Evolutionary conservation across 2,329 filamentous ascomycete species (phyloP).

Genomic region (Botrytis squamosa): DNA sequence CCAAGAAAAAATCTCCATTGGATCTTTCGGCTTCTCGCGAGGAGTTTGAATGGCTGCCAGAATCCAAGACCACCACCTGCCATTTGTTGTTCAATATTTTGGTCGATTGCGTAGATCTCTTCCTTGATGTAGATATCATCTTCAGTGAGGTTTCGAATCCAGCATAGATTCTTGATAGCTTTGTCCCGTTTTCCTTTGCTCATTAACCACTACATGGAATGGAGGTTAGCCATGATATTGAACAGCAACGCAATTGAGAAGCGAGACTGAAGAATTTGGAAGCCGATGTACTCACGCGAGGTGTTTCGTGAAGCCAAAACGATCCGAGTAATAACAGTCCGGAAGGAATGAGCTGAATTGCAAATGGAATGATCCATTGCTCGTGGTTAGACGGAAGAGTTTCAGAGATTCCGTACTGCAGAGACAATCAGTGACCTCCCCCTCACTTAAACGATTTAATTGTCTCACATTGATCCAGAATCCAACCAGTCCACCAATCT

Average conservation of each 20-base stretch:
- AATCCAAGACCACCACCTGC: slow-evolving; percentile 68
- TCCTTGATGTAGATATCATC: slow-evolving; percentile 68
- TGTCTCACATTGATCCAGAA: slow-evolving; percentile 59
- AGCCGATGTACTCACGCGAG: slow-evolving; percentile 42
- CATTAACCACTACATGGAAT: slow-evolving; percentile 60
- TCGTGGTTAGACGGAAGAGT: slow-evolving; percentile 36
- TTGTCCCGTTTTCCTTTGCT: slow-evolving; percentile 58
- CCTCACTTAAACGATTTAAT: slow-evolving; percentile 39
- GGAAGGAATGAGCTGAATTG: slow-evolving; percentile 63
- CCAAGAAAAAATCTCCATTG: slow-evolving; percentile 15
- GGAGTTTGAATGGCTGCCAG: slow-evolving; percentile 63
- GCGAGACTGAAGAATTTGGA: too few relatives aligned
- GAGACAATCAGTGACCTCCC: slow-evolving; percentile 27
- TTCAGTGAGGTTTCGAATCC: slow-evolving; percentile 59
- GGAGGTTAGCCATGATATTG: not conserved
- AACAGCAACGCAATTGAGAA: not conserved
- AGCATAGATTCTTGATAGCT: slow-evolving; percentile 58
- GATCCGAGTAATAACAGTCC: slow-evolving; percentile 59
- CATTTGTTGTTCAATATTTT: slow-evolving; percentile 64
- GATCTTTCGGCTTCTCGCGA: not conserved
- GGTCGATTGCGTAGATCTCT: slow-evolving; percentile 69
- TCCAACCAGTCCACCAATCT: slow-evolving; percentile 61
- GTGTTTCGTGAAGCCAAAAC: slow-evolving; percentile 63
- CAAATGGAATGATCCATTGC: slow-evolving; percentile 64
- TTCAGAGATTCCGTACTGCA: slow-evolving; percentile 54